These are phyloP conservation scores for Diaporthe ilicicola DNA, from an alignment of 2,329 filamentous ascomycete species.

Conservation along the genomic window DNA sequence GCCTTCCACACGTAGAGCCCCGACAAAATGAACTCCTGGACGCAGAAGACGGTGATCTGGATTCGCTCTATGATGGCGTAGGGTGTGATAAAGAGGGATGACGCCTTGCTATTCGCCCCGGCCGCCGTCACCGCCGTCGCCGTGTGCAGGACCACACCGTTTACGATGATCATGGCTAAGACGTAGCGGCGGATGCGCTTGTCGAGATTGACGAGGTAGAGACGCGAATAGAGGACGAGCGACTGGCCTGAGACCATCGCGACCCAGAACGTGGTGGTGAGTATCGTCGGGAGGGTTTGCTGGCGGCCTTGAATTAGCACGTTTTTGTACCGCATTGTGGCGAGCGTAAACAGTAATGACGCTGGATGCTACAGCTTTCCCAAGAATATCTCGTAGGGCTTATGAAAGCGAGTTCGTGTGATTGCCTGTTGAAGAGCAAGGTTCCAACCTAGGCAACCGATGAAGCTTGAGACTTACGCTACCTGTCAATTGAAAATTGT, in stretches of 20 bases:
- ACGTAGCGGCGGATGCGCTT: slow-evolving; percentile 55
- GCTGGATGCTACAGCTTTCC: no score
- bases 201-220: slow-evolving; percentile 67
- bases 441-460: neutral
- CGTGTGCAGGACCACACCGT: slow-evolving; percentile 61
- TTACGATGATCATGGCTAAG: slow-evolving; percentile 65
- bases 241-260: slow-evolving; percentile 69
- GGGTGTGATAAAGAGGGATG: slow-evolving; percentile 44
- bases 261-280: slow-evolving; percentile 60
- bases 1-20: slow-evolving; percentile 63
- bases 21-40: slow-evolving; percentile 64
- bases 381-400: neutral
- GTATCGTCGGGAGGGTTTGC: slow-evolving; percentile 46
- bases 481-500: slow-evolving; percentile 40
- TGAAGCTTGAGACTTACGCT: slow-evolving; percentile 24
- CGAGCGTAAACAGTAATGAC: neutral
- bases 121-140: slow-evolving; percentile 64
- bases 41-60: slow-evolving; percentile 63
- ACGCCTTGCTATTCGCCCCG: slow-evolving; percentile 53
- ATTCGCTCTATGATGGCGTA: slow-evolving; percentile 62
- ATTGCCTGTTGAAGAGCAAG: neutral
- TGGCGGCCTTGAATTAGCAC: slow-evolving; percentile 12
- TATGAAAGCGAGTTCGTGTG: neutral
- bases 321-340: neutral
- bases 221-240: slow-evolving; percentile 68